Evolutionary conservation across 768 basidiomycete genomes (phyloP).

Genomic region (Podaxis rugospora): DNA sequence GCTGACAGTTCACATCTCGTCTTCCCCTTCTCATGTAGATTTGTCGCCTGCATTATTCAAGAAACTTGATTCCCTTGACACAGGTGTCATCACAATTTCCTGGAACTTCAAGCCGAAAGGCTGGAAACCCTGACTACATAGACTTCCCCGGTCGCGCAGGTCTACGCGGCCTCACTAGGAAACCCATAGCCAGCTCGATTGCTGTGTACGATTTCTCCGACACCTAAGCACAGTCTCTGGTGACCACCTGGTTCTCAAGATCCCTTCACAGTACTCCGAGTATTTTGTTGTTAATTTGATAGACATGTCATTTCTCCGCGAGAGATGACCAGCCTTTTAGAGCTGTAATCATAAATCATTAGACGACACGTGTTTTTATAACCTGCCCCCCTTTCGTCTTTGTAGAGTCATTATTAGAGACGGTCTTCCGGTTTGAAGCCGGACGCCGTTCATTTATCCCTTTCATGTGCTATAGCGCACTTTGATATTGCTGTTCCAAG

Average conservation of each 20-base stretch:
- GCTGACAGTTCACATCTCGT: neutral
- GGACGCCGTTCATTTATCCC: neutral
- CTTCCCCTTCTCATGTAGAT: conserved; percentile 34
- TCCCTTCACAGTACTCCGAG: neutral
- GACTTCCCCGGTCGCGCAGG: conserved; percentile 1
- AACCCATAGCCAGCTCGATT: neutral
- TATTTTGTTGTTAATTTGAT: neutral
- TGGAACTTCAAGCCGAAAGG: conserved; percentile 58
- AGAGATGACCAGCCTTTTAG: neutral
- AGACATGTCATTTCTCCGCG: neutral
- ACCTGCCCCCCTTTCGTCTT: neutral
- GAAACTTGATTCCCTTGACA: conserved; percentile 39
- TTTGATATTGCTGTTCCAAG: neutral
- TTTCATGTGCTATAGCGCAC: neutral
- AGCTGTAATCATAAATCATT: conserved; percentile 7
- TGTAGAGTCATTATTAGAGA: neutral
- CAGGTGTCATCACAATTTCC: conserved; percentile 47
- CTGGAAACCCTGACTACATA: conserved; percentile 33
- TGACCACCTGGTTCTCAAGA: neutral
- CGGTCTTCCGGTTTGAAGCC: neutral
- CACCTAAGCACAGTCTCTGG: neutral
- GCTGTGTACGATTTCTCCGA: neutral
- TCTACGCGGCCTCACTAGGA: conserved; percentile 5
- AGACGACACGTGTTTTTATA: neutral
- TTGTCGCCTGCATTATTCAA: conserved; percentile 63